Evolutionary conservation across 495 filamentous ascomycete species (phyloP).

Genomic region (Polyplosphaeria fusca): DNA sequence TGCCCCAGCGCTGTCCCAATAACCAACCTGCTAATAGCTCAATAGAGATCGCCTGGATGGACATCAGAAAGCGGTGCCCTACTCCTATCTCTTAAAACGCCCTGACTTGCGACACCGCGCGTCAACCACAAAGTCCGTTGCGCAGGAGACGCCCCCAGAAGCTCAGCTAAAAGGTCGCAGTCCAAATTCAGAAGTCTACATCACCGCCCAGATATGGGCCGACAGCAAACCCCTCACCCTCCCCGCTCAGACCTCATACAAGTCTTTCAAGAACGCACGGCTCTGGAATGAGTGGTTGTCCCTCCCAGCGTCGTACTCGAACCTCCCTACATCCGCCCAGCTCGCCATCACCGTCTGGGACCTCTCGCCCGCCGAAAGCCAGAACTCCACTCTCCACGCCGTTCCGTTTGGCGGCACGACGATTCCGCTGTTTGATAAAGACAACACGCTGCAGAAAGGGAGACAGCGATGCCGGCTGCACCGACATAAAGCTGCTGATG

Average conservation of each 20-base stretch:
- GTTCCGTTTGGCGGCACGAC: constrained; percentile 95
- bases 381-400: constrained; percentile 64
- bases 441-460: constrained; percentile 85
- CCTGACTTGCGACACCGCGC: constrained; percentile 81
- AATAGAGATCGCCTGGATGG: constrained; percentile 77
- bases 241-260: constrained; percentile 87
- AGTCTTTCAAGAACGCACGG: constrained; percentile 73
- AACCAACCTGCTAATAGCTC: constrained; percentile 4
- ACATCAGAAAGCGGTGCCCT: constrained; percentile 70
- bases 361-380: constrained; percentile 69
- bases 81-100: constrained; percentile 70
- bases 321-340: constrained; percentile 71
- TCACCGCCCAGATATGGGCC: constrained; percentile 90
- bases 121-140: constrained; percentile 61
- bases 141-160: neutral
- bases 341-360: constrained; percentile 97
- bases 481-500: constrained; percentile 79
- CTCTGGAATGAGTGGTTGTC: constrained; percentile 96
- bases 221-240: constrained; percentile 93
- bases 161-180: constrained; percentile 17
- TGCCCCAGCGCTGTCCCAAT: neutral
- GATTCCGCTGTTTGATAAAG: constrained; percentile 81
- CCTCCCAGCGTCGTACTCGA: constrained; percentile 76
- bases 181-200: constrained; percentile 79
- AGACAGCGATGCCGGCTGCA: constrained; percentile 88